phyloP scores from a whole-genome alignment of 306 rosid species.

The Phaseolus lunatus region DNA sequence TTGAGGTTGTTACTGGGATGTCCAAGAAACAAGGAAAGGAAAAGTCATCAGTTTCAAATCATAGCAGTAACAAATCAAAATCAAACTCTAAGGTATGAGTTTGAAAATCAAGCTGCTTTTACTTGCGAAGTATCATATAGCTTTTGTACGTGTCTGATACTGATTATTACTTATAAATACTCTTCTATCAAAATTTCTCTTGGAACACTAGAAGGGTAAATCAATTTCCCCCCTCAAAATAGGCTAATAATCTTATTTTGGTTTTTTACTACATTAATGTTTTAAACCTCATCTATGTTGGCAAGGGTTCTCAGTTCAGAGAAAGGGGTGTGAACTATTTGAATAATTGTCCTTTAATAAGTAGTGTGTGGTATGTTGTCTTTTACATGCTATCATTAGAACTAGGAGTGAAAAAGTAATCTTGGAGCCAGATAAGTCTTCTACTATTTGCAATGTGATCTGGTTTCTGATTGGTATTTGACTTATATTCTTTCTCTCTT shows the following conservation, averaged over 20 bases:
- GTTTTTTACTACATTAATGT: neutral
- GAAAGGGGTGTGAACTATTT: neutral
- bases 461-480: neutral
- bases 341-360: neutral
- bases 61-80: slow-evolving; percentile 73
- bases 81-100: slow-evolving; percentile 70
- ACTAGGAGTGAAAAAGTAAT: slow-evolving; percentile 7
- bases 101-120: neutral
- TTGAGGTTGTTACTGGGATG: slow-evolving; percentile 77
- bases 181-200: neutral
- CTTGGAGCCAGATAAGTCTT: neutral
- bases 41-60: slow-evolving; percentile 72
- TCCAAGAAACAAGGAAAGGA: slow-evolving; percentile 82
- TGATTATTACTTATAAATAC: neutral
- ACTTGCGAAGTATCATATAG: neutral
- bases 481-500: neutral
- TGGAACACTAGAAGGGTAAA: neutral
- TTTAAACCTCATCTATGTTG: neutral
- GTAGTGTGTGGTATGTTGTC: neutral
- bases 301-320: neutral
- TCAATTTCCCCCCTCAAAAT: neutral
- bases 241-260: neutral
- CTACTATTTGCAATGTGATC: neutral
- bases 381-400: slow-evolving; percentile 25
- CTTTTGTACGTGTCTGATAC: neutral